A percentile compares a stretch with the other conserved stretches of the same genome.
Conservation (phyloP, 2,329 filamentous ascomycete genomes). For the Botrytis fragariae region DNA sequence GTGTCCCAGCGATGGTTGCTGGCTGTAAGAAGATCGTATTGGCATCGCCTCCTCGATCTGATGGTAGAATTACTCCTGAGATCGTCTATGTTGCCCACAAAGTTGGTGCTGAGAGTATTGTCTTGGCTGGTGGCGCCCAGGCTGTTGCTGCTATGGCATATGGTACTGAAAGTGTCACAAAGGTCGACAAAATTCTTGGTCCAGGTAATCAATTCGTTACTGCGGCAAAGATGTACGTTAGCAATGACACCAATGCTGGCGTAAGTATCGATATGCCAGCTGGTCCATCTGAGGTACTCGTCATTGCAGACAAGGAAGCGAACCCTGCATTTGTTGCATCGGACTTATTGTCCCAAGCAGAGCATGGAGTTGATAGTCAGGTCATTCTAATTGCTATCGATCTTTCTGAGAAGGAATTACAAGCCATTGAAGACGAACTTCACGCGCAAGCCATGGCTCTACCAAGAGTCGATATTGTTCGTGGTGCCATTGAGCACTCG, state of each 20-base stretch:
- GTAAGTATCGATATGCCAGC: conserved; percentile 99
- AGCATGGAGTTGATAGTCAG: conserved; percentile 95
- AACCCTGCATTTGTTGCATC: conserved; percentile 95
- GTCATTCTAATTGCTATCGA: conserved; percentile 87
- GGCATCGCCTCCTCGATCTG: conserved; percentile 83
- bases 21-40: conserved; percentile 94
- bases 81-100: conserved; percentile 98
- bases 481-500: conserved; percentile 86
- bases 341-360: conserved; percentile 90
- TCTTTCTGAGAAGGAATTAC: conserved; percentile 67
- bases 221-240: conserved; percentile 96
- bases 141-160: conserved; percentile 96
- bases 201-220: conserved; percentile 99
- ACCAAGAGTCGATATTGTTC: conserved; percentile 88
- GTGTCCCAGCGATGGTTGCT: conserved; percentile 95
- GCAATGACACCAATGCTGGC: conserved; percentile 92
- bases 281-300: conserved; percentile 93
- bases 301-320: conserved; percentile 82
- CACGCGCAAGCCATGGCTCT: conserved; percentile 83
- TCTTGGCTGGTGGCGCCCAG: conserved; percentile 92
- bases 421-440: conserved; percentile 87
- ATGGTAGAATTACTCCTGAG: conserved; percentile 90
- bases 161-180: conserved; percentile 88
- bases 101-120: conserved; percentile 91
- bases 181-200: conserved; percentile 98